A percentile compares a stretch with the other conserved stretches of the same genome.
Evolutionary conservation across 306 rosid species (phyloP).

Genomic region (Lotus japonicus): DNA sequence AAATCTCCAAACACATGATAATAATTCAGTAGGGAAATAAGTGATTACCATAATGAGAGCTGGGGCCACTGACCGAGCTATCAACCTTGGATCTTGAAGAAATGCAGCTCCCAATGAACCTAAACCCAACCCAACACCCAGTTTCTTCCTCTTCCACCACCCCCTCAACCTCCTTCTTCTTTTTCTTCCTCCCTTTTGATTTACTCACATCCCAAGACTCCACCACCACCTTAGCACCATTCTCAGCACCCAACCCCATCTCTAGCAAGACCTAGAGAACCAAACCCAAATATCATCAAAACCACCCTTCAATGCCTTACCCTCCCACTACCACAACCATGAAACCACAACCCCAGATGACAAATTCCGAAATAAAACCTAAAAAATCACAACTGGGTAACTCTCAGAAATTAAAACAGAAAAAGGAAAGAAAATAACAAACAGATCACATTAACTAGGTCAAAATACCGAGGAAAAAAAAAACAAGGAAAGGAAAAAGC

Average conservation of each 20-base stretch:
- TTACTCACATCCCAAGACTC: slow-evolving; percentile 66
- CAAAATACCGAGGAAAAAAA: slow-evolving; percentile 3
- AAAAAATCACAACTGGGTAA: slow-evolving; percentile 33
- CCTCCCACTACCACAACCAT: slow-evolving; percentile 11
- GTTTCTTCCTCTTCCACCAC: slow-evolving; percentile 39
- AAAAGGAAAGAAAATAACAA: slow-evolving; percentile 11
- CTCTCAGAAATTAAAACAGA: slow-evolving; percentile 9
- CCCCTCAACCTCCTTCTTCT: slow-evolving; percentile 41
- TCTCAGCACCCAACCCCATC: slow-evolving; percentile 71
- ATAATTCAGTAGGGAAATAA: slow-evolving; percentile 4
- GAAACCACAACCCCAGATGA: slow-evolving; percentile 16
- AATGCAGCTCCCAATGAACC: slow-evolving; percentile 86
- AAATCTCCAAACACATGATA: slow-evolving; percentile 9
- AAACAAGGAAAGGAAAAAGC: background rate
- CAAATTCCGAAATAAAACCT: slow-evolving; percentile 7
- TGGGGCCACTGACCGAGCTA: slow-evolving; percentile 74
- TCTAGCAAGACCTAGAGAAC: slow-evolving; percentile 42
- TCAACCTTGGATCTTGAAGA: slow-evolving; percentile 99
- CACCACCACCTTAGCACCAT: slow-evolving; percentile 75
- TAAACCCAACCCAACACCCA: slow-evolving; percentile 84
- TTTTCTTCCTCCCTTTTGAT: slow-evolving; percentile 57
- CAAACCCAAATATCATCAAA: slow-evolving; percentile 46
- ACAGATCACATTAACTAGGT: slow-evolving; percentile 42
- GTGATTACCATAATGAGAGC: slow-evolving; percentile 71
- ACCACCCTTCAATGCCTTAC: slow-evolving; percentile 15